Evolutionary conservation across 768 basidiomycete genomes (phyloP), one percentile per base, ranked within the genome.

Genomic region (Phylloporus arenicola): DNA sequence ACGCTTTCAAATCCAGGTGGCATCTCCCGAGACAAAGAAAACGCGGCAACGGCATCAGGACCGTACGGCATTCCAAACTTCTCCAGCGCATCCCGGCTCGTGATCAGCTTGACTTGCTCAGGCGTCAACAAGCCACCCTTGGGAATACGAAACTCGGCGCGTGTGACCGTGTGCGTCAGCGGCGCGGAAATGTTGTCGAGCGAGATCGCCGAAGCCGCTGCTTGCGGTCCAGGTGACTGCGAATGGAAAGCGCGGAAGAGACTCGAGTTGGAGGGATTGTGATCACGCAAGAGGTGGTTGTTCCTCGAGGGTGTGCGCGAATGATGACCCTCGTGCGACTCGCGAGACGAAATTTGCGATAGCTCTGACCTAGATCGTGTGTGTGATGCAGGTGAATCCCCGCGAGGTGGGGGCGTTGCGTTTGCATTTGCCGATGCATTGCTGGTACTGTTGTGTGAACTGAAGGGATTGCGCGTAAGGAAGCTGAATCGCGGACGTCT

Each of bases 11-110:
- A 84, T 43, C 74, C 79, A 27, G 27, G 72, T 4, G 75, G 82
- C 35, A 42, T 20, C 3, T 69, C 68, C 43, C 74, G 69, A 35
- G 77, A 80, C 20, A 73, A 57, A 13, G 78, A 77, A 59, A 73
- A 86, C 29, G 83, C 82, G 6, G 61, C 61, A 25, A 85, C 72
- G 4, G 87, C 88, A 59, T 84, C 88, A 11, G 77, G 67, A 0
- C 88, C 88, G 57, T 87, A 91, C 19, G 89, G 89, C 48, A 85
- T 70, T 1, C 85, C 86, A 57, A 89, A 92, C 51, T 77, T 73
- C 33, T 76, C 79, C 51, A 90, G 73, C 3, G 75, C 73, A 57
- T 88, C 85, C 40, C 83, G 68, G 1, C 79, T 82, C 38, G 83
- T 80, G 48, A 92, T 84, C 48, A 88, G 70, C 61, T 77, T 83